phyloP scores from a whole-genome alignment of 768 basidiomycete species.

The Dioszegia aurantiaca region DNA sequence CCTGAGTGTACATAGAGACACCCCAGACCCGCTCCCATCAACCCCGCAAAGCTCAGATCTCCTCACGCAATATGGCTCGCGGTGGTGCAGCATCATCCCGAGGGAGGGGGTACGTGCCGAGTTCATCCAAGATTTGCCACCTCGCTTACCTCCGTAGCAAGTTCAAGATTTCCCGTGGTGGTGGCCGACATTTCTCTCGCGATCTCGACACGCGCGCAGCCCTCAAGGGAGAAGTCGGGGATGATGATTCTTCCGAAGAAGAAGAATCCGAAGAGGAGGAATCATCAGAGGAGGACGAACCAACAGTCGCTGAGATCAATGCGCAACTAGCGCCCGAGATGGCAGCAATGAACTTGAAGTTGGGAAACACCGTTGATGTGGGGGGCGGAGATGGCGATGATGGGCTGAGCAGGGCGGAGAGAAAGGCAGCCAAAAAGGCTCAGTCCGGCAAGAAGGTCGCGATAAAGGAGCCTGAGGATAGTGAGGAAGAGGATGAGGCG shows the following conservation, averaged over 20 bases:
- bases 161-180: conserved; percentile 82
- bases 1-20: too few relatives aligned
- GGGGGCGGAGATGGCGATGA: conserved; percentile 30
- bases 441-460: conserved; percentile 55
- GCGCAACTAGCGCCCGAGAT: conserved; percentile 46
- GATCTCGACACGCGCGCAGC: conserved; percentile 35
- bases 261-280: conserved; percentile 35
- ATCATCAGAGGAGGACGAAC: conserved; percentile 29
- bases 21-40: too few relatives aligned
- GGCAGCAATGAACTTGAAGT: conserved; percentile 41
- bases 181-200: conserved; percentile 77
- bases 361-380: conserved; percentile 52
- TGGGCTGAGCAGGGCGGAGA: conserved; percentile 69
- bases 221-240: conserved; percentile 6
- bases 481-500: conserved; percentile 24
- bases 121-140: not conserved
- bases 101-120: conserved; percentile 47
- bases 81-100: conserved; percentile 44
- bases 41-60: not conserved
- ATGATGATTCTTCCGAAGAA: conserved; percentile 23
- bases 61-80: conserved; percentile 31
- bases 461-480: conserved; percentile 38
- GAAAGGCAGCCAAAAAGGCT: conserved; percentile 80
- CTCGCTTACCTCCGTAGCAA: conserved; percentile 55
- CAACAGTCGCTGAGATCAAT: conserved; percentile 41